Evolutionary conservation across 2,329 filamentous ascomycete genomes (phyloP).

Genomic region (Penicillium verrucosum): DNA sequence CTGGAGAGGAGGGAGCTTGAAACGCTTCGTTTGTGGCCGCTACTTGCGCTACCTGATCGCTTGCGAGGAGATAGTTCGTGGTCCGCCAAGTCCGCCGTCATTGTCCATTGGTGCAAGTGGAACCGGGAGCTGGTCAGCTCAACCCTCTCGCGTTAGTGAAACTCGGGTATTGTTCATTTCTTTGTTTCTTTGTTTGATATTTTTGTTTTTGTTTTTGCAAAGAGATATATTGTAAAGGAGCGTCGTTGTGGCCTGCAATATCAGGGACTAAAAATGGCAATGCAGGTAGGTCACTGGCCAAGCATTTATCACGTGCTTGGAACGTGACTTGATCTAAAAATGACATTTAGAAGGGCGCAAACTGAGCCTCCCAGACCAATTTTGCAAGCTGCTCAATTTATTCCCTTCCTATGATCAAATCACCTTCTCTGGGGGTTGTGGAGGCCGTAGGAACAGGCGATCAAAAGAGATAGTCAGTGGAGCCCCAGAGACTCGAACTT

Average conservation of each 20-base stretch:
- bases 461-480: too few species aligned
- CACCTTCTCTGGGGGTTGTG: too few species aligned
- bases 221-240: background rate
- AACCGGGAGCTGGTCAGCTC: constrained; percentile 23
- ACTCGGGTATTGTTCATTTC: background rate
- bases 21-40: constrained; percentile 51
- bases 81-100: constrained; percentile 30
- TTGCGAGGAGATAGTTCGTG: constrained; percentile 26
- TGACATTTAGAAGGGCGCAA: too few species aligned
- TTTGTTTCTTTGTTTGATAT: background rate
- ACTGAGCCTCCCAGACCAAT: too few species aligned
- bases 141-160: constrained; percentile 11
- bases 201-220: background rate
- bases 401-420: too few species aligned
- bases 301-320: too few species aligned
- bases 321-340: too few species aligned
- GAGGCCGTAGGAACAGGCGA: too few species aligned
- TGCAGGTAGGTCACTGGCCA: too few species aligned
- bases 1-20: constrained; percentile 66
- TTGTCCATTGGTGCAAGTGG: constrained; percentile 36
- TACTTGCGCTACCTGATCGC: constrained; percentile 35
- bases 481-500: too few species aligned
- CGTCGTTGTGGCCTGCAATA: background rate
- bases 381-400: too few species aligned
- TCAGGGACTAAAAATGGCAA: background rate